Evolutionary conservation across 371 early-diverging fungal species (phyloP), one percentile per base, ranked within the genome.

Genomic region (Parasitella parasitica): DNA sequence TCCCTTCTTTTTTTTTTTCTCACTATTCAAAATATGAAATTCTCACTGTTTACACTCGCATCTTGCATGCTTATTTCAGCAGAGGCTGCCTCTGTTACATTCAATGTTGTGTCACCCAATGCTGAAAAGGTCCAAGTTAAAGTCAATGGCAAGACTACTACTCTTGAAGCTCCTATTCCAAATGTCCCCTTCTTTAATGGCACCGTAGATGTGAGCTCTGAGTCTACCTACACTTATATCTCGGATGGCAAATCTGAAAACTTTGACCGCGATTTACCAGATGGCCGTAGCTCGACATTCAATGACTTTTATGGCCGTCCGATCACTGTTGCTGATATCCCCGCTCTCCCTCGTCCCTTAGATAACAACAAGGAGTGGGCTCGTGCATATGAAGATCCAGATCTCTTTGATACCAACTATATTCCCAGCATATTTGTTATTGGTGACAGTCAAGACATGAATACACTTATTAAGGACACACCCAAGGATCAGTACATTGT

Each of bases 291-390:
- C 16, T 46, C 39, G 5, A 85, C 85, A 4, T 67, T 63, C 57
- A 81, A 85, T 61, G 85, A 85, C 27, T 76, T 79, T 37, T 73
- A 66, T 60, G 64, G 62, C 36, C 82, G 85, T 12, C 79, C 79
- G 15, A 64, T 79, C 34, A 81, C 83, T 12, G 78, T 80, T 32
- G 82, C 79, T 9, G 61, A 78, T 55, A 72, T 85, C 6, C 79
- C 81, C 22, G 64, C 59, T 30, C 67, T 85, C 26, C 81, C 83
- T 8, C 74, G 78, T 52, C 82, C 82, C 18, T 75, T 78, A 62
- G 71, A 72, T 58, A 63, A 59, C 28, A 65, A 63, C 27, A 67
- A 60, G 28, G 69, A 77, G 54, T 80, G 80, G 80, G 73, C 72
- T 15, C 73, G 77, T 54, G 63, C 61, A 20, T 74, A 67, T 7